These are phyloP conservation scores for Pythium scleroteichum DNA, from an alignment of 352 stramenopile species.

Conservation along the genomic window DNA sequence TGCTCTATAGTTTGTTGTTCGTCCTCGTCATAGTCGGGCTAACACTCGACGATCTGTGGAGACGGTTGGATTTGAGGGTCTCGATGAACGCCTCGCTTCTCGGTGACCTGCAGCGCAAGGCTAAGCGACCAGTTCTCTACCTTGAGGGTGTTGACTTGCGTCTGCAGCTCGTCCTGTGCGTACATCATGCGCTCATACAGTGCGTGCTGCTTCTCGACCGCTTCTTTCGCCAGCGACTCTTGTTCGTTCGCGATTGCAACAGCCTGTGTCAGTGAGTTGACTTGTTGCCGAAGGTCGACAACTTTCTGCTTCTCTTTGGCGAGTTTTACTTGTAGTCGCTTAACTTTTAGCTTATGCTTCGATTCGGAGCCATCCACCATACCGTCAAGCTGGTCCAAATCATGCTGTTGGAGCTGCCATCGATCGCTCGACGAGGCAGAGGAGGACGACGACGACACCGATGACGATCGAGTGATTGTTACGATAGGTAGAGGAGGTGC, in stretches of 20 bases:
- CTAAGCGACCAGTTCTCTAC: conserved; percentile 72
- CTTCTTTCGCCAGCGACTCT: conserved; percentile 66
- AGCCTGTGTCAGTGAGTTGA: conserved; percentile 43
- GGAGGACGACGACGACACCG: conserved; percentile 25
- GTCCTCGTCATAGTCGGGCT: not conserved
- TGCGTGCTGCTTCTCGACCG: conserved; percentile 34
- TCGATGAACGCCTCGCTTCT: conserved; percentile 18
- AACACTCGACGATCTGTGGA: conserved; percentile 10
- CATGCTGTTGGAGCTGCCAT: conserved; percentile 11
- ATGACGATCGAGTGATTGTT: conserved; percentile 10
- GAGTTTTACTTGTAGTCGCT: conserved; percentile 33
- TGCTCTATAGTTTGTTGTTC: too few species aligned
- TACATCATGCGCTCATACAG: conserved; percentile 38
- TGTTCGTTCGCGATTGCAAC: conserved; percentile 75
- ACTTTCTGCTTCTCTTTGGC: conserved; percentile 48
- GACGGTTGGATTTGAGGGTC: not conserved
- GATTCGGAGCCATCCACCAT: conserved; percentile 4
- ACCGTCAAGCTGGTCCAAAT: conserved; percentile 20
- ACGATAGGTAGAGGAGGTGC: not conserved
- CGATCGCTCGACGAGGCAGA: conserved; percentile 29
- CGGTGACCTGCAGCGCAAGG: conserved; percentile 63
- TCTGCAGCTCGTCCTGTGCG: conserved; percentile 48
- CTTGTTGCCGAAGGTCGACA: conserved; percentile 32
- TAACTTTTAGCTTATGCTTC: not conserved
- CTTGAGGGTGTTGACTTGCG: conserved; percentile 57